phyloP scores from a whole-genome alignment of 495 filamentous ascomycete species.

The Penicillium nucicola region DNA sequence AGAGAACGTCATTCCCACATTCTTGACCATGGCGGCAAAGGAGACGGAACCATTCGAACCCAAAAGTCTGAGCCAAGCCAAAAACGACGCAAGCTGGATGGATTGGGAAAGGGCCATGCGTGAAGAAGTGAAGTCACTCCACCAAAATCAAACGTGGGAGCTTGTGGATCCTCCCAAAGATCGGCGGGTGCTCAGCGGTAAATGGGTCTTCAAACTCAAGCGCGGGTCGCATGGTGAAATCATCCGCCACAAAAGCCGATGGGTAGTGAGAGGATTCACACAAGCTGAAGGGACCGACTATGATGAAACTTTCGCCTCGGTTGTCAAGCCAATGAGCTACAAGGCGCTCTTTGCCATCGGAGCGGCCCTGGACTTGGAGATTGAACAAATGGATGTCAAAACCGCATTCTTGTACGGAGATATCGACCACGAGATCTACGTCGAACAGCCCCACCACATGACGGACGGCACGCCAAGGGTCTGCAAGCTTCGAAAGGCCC shows the following conservation, averaged over 20 bases:
- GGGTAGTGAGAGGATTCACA: conserved; percentile 26
- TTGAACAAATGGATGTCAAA: conserved; percentile 33
- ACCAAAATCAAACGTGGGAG: conserved; percentile 27
- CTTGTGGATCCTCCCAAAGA: conserved; percentile 21
- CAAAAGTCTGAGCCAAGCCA: conserved; percentile 6
- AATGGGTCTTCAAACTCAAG: conserved; percentile 35
- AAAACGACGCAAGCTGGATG: conserved; percentile 9
- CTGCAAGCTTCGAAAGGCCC: conserved; percentile 20
- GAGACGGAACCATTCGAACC: conserved; percentile 17
- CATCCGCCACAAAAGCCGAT: conserved; percentile 26
- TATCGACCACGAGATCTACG: conserved; percentile 26
- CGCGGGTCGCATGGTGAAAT: conserved; percentile 23
- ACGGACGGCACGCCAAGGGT: conserved; percentile 15
- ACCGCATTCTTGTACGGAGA: conserved; percentile 30
- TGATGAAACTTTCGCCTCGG: conserved; percentile 37
- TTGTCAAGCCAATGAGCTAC: conserved; percentile 37
- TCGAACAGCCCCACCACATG: conserved; percentile 22
- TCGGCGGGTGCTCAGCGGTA: conserved; percentile 20
- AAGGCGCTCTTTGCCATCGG: conserved; percentile 26
- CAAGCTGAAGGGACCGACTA: conserved; percentile 35
- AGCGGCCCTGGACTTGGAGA: conserved; percentile 19
- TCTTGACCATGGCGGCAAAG: conserved; percentile 11
- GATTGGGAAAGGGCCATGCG: conserved; percentile 16
- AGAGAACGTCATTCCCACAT: conserved; percentile 9
- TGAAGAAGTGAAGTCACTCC: conserved; percentile 22